Evolutionary conservation across 495 filamentous ascomycete species (phyloP).

Genomic region (Annulohypoxylon bovei): DNA sequence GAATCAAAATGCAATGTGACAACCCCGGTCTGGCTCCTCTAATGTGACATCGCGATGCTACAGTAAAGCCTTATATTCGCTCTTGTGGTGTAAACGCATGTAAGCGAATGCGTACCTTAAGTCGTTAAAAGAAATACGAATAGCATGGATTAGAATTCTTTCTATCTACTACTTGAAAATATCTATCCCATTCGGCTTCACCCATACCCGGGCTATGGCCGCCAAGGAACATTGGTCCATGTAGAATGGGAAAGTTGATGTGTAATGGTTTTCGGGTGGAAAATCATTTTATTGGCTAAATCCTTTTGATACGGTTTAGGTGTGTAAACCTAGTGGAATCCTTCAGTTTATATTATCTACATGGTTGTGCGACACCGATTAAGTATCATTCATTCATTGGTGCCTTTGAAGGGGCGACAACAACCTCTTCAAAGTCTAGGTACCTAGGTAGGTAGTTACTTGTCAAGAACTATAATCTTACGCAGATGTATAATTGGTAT

Average conservation of each 20-base stretch:
- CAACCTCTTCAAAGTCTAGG: too few relatives aligned
- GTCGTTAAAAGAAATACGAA: too few relatives aligned
- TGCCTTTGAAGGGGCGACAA: too few relatives aligned
- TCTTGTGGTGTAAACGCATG: too few relatives aligned
- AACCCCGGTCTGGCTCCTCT: background rate
- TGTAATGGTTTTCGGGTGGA: background rate
- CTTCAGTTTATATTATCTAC: background rate
- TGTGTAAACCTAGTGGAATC: background rate
- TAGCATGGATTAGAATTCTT: too few relatives aligned
- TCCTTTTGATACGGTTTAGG: background rate
- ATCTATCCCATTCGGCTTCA: background rate
- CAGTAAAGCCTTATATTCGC: background rate
- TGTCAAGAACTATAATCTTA: too few relatives aligned
- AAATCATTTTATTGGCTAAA: background rate
- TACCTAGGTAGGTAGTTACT: background rate
- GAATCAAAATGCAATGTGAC: background rate
- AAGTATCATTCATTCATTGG: too few relatives aligned
- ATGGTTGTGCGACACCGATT: background rate
- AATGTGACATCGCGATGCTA: background rate
- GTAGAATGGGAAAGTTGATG: background rate
- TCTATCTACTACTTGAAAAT: too few relatives aligned
- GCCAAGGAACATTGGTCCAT: background rate
- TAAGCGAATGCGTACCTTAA: too few relatives aligned
- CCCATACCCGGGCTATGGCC: background rate
- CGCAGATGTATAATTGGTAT: too few relatives aligned